phyloP scores from a whole-genome alignment of 164 flowering plant species.

The Warburgia ugandensis region DNA sequence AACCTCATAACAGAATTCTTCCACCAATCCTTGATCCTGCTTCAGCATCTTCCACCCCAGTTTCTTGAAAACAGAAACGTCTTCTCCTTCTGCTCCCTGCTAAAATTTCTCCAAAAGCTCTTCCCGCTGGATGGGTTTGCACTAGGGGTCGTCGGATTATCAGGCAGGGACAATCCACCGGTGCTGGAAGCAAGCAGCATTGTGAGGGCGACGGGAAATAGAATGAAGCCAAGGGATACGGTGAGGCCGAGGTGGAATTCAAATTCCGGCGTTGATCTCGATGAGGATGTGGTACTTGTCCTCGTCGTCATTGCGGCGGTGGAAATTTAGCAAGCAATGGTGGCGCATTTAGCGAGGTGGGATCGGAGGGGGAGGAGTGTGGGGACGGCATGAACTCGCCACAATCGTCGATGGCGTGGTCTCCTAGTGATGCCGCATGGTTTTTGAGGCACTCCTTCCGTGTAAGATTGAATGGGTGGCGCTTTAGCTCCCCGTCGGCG shows the following conservation, averaged over 20 bases:
- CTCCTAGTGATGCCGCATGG: slow-evolving; percentile 47
- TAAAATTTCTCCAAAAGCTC: slow-evolving; percentile 69
- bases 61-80: slow-evolving; percentile 52
- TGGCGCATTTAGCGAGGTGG: slow-evolving; percentile 48
- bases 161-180: slow-evolving; percentile 9
- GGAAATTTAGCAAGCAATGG: slow-evolving; percentile 66
- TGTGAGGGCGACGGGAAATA: slow-evolving; percentile 40
- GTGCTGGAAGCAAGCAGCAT: slow-evolving; percentile 47
- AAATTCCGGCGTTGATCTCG: slow-evolving; percentile 11
- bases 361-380: slow-evolving; percentile 25
- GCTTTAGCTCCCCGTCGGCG: slow-evolving; percentile 37
- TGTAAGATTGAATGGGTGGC: slow-evolving; percentile 12
- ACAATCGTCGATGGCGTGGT: slow-evolving; percentile 54
- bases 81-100: slow-evolving; percentile 67
- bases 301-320: slow-evolving; percentile 38
- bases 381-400: slow-evolving; percentile 54
- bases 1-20: slow-evolving; percentile 57
- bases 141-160: background rate
- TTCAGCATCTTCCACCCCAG: slow-evolving; percentile 71
- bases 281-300: slow-evolving; percentile 3
- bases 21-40: slow-evolving; percentile 38
- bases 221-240: slow-evolving; percentile 16
- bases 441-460: slow-evolving; percentile 44
- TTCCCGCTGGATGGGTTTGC: slow-evolving; percentile 23
- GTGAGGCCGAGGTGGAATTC: slow-evolving; percentile 34